Evolutionary conservation across 176 grass and related monocot species (phyloP).

Genomic region (Cenchrus fungigraminus): DNA sequence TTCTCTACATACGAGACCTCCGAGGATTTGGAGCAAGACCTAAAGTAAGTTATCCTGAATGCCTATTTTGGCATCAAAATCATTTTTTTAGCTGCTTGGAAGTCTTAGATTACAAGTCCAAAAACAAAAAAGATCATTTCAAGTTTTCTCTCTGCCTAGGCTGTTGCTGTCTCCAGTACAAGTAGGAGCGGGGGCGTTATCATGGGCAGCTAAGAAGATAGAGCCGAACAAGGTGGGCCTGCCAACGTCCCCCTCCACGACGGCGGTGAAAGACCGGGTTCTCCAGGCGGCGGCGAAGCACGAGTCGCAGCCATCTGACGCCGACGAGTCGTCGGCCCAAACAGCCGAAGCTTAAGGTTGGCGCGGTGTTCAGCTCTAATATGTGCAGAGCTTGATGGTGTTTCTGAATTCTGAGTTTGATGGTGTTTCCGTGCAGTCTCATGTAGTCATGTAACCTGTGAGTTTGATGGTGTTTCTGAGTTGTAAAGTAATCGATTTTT

Average conservation of each 20-base stretch:
- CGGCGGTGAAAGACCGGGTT: slow-evolving; percentile 86
- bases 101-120: not conserved
- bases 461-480: too few species aligned
- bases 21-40: slow-evolving; percentile 74
- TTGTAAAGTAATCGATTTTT: not conserved
- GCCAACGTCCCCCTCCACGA: slow-evolving; percentile 84
- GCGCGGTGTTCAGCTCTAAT: not conserved
- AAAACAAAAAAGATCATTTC: not conserved
- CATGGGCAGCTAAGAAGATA: slow-evolving; percentile 65
- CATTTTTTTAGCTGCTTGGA: not conserved
- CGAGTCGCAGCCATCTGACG: slow-evolving; percentile 75
- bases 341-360: slow-evolving; percentile 61
- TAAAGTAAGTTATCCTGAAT: slow-evolving; percentile 56
- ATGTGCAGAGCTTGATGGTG: not conserved
- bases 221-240: slow-evolving; percentile 86
- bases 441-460: not conserved
- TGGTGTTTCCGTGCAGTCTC: not conserved
- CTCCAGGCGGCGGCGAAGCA: slow-evolving; percentile 93
- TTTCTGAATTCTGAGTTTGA: not conserved
- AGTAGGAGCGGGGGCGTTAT: slow-evolving; percentile 67
- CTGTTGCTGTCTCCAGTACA: slow-evolving; percentile 69
- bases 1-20: slow-evolving; percentile 65
- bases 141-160: slow-evolving; percentile 26
- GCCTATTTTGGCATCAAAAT: not conserved
- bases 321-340: slow-evolving; percentile 48